These are phyloP conservation scores for Perilla frutescens DNA, from an alignment of 257 asterid species.

Conservation along the genomic window DNA sequence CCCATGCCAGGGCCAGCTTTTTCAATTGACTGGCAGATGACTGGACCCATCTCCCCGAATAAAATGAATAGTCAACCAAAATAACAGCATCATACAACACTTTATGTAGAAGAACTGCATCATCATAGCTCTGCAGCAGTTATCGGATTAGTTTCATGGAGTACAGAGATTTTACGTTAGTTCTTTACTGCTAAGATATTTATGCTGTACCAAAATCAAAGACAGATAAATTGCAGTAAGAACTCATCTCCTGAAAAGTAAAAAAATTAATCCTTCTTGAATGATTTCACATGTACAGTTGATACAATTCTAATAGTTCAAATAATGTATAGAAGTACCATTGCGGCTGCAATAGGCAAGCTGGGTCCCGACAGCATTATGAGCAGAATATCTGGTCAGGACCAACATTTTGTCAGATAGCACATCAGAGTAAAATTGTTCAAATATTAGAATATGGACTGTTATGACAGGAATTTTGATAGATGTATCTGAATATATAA, in stretches of 20 bases:
- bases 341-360: slow-evolving; percentile 54
- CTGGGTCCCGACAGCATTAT: slow-evolving; percentile 65
- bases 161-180: slow-evolving; percentile 21
- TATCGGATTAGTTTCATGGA: slow-evolving; percentile 29
- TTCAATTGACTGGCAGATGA: slow-evolving; percentile 46
- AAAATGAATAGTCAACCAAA: slow-evolving; percentile 58
- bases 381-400: slow-evolving; percentile 71
- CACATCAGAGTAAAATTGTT: slow-evolving; percentile 21
- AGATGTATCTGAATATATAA: slow-evolving; percentile 15
- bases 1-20: slow-evolving; percentile 68
- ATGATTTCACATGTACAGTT: slow-evolving; percentile 13
- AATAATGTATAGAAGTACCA: slow-evolving; percentile 53
- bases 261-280: slow-evolving; percentile 19
- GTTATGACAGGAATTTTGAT: slow-evolving; percentile 18
- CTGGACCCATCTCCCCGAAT: slow-evolving; percentile 57
- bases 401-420: slow-evolving; percentile 44
- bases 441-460: slow-evolving; percentile 21
- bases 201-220: slow-evolving; percentile 7
- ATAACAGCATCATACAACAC: slow-evolving; percentile 67
- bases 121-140: slow-evolving; percentile 62
- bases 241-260: slow-evolving; percentile 17
- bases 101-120: slow-evolving; percentile 52
- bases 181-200: slow-evolving; percentile 13
- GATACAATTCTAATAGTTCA: slow-evolving; percentile 24
- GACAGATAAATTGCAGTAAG: slow-evolving; percentile 12